Conservation (phyloP, 768 basidiomycete species). For the Suillus paluster region DNA sequence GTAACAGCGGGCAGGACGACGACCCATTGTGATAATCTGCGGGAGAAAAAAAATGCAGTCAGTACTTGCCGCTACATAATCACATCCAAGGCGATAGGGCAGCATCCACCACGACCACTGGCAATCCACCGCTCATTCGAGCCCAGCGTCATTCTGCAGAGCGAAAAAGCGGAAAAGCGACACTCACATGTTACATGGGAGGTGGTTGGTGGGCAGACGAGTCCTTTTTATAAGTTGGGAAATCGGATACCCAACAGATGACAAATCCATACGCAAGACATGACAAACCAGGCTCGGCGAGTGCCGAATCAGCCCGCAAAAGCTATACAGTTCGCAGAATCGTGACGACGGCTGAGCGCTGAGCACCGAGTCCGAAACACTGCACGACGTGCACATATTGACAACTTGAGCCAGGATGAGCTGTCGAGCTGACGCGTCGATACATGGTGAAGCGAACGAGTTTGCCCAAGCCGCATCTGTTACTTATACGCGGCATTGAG, state of each 20-base stretch:
- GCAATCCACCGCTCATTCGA: not conserved
- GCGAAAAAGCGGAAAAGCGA: not conserved
- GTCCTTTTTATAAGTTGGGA: not conserved
- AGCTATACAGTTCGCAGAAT: too few relatives aligned
- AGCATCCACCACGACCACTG: slow-evolving; percentile 2
- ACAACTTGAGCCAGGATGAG: too few relatives aligned
- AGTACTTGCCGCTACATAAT: not conserved
- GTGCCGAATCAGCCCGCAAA: not conserved
- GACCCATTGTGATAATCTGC: slow-evolving; percentile 72
- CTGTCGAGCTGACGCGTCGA: too few relatives aligned
- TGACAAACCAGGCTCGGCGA: not conserved
- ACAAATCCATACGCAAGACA: not conserved
- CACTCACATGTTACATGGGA: not conserved
- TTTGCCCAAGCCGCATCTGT: too few relatives aligned
- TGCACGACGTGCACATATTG: too few relatives aligned
- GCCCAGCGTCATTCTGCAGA: too few relatives aligned
- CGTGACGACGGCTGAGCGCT: too few relatives aligned
- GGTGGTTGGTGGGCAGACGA: not conserved
- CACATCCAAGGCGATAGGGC: not conserved
- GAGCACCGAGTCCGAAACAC: too few relatives aligned
- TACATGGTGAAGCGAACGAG: too few relatives aligned
- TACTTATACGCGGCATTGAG: too few relatives aligned
- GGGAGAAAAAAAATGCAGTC: not conserved
- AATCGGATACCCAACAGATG: not conserved
- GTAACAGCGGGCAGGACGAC: slow-evolving; percentile 97